Evolutionary conservation across 345 rosid species (phyloP), one percentile per base, ranked within the genome.

Genomic region (Dipteronia dyeriana): DNA sequence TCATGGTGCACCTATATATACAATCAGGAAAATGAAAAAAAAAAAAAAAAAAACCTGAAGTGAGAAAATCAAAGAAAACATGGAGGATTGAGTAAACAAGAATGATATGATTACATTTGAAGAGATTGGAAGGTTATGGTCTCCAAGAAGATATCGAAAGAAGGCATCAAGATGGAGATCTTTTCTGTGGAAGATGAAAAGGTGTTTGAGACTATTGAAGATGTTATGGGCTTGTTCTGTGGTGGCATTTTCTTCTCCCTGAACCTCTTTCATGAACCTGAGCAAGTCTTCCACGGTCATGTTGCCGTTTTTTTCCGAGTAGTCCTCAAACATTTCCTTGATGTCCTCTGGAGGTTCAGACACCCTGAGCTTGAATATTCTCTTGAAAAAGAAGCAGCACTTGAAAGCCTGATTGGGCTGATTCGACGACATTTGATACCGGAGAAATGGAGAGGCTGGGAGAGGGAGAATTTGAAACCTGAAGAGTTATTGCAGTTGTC

Each of bases 1-100:
- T 88, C 89, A 19, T 88, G 93, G 78, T 86, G 88, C 74, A 91
- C 97, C 97, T 92, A 82, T 26, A 78, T 20, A n/a, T 29, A 29
- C 23, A 53, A 29, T 70, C 20, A 71, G 8, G 10, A n/a, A 13
- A 2, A 20, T 68, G 12, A 45, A 45, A 10, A 22, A 11, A n/a
- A n/a, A 9, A 10, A 11, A 10, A 11, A 11, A 22, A 41, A 45
- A 41, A 43, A 12, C n/a, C 45, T 41, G 5, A 59, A 19, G 34
- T 54, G 10, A 71, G 47, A 17, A 16, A 16, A 53, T 13, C 0
- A 31, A 7, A 1, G 17, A 68, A 23, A 68, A 49, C 12, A 7
- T 4, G 38, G 38, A 25, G 76, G 34, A 66, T 6, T 16, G 7
- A 62, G 54, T 62, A 20, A 34, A 20, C 54, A 68, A 38, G 39